phyloP scores from a whole-genome alignment of 768 basidiomycete species.

The Phanerodontia chrysosporium region DNA sequence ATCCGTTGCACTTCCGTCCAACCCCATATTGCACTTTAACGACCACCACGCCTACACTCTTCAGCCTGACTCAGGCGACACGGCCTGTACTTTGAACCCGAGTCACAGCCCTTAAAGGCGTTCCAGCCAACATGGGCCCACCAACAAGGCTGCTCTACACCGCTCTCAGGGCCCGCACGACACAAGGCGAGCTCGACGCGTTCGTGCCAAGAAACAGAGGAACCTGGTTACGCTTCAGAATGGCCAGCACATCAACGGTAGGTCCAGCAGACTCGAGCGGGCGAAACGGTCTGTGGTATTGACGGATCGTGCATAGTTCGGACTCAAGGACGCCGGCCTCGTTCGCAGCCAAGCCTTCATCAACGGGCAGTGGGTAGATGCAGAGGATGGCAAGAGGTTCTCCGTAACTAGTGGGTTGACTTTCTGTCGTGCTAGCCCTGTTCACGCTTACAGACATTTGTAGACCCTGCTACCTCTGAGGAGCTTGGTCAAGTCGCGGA shows the following conservation, averaged over 20 bases:
- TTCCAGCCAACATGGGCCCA: background rate
- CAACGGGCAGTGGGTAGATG: conserved; percentile 82
- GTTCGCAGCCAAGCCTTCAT: conserved; percentile 76
- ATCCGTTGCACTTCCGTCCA: background rate
- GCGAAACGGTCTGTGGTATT: background rate
- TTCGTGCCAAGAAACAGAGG: background rate
- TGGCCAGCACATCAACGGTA: conserved; percentile 13
- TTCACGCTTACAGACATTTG: background rate
- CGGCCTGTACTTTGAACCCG: background rate
- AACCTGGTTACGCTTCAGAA: background rate
- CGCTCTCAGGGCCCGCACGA: background rate
- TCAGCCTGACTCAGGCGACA: background rate
- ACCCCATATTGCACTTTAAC: background rate
- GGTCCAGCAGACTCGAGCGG: background rate
- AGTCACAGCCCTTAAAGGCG: background rate
- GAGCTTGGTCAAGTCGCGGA: conserved; percentile 85
- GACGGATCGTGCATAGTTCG: conserved; percentile 18
- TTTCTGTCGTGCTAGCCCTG: background rate
- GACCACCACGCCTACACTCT: background rate
- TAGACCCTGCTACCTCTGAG: conserved; percentile 87
- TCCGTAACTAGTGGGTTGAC: conserved; percentile 65
- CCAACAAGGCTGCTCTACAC: background rate
- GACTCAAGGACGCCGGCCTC: conserved; percentile 72
- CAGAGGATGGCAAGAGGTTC: conserved; percentile 69
- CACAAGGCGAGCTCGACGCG: conserved; percentile 1